These are phyloP conservation scores for Cladosporium sp. DNA, from an alignment of 2,329 filamentous ascomycete species.

Conservation along the genomic window DNA sequence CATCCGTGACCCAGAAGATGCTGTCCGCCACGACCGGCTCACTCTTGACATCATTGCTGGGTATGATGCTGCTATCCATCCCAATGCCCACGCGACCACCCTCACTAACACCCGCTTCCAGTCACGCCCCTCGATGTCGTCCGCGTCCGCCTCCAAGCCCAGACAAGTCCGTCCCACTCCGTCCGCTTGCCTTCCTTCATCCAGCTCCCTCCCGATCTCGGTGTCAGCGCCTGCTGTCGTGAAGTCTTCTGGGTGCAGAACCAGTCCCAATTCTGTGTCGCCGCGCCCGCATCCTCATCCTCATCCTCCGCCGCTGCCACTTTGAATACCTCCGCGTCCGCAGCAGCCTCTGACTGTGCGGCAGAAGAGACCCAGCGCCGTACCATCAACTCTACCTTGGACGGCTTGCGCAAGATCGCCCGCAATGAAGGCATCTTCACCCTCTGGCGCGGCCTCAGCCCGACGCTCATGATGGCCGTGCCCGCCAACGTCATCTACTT, in stretches of 20 bases:
- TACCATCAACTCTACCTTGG: conserved; percentile 83
- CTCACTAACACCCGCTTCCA: conserved; percentile 32
- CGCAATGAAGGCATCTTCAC: conserved; percentile 82
- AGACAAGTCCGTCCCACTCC: conserved; percentile 53
- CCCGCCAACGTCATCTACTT: conserved; percentile 98
- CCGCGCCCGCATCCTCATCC: conserved; percentile 40
- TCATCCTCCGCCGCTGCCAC: conserved; percentile 28
- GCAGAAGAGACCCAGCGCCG: conserved; percentile 79
- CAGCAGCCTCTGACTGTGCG: conserved; percentile 61
- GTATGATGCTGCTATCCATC: conserved; percentile 48
- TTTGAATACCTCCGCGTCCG: conserved; percentile 27
- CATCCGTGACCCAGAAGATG: conserved; percentile 87
- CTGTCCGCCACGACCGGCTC: conserved; percentile 86
- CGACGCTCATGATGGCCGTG: conserved; percentile 87
- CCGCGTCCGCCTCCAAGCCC: conserved; percentile 87
- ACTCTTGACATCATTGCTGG: conserved; percentile 78
- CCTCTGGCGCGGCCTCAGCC: conserved; percentile 89
- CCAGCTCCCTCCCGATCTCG: conserved; percentile 73
- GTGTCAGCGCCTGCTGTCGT: conserved; percentile 88
- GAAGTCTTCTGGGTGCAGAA: conserved; percentile 97
- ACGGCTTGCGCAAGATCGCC: conserved; percentile 89
- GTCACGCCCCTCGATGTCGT: conserved; percentile 96
- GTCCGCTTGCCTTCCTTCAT: conserved; percentile 50
- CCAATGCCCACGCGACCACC: not conserved
- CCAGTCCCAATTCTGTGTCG: conserved; percentile 72